Evolutionary conservation across 75 land plant species (phyloP), one percentile per base, ranked within the genome.

Genomic region (Cunninghamia lanceolata): DNA sequence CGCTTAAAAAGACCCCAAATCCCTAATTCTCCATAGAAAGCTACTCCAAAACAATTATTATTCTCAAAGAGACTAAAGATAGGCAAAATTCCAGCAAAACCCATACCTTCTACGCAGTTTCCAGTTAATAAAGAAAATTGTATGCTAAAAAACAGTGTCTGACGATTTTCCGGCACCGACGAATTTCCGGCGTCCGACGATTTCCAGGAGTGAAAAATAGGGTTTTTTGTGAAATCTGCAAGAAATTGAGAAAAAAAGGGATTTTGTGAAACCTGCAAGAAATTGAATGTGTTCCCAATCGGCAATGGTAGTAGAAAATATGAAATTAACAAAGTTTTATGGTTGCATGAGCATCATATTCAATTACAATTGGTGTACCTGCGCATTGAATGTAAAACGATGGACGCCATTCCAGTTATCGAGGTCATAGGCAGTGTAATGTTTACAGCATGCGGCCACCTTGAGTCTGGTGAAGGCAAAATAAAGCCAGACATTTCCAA

Each of bases 361-460:
- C 2, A 3, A 45, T 45, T 5, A 45, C 2, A 45, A n/a, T n/a
- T n/a, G 46, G 2, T 45, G 46, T 91, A 96, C 96, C 88, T 87
- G 56, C 16, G 99, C 96, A 87, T 96, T 88, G 89, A 95, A 96
- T 83, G 90, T 91, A 89, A 85, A 94, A 14, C 99, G 88, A 45
- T 94, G 92, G 11, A 85, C n/a, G 0, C 95, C 97, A 53, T 94
- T 91, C 99, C 99, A 96, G 35, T 92, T 92, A 75, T 96, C 99
- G 21, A 96, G 35, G 88, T 96, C 99, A 85, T 96, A 95, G 71
- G 95, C 99, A 2, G 99, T 94, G 82, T 93, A 95, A 84, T 96
- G 99, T 78, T 96, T 96, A 88, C 97, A 96, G 86, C 96, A 94
- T 10, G 92, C 90, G 2, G 95, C 89, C 21, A 94, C 96, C 88